Percentiles rank a stretch among this genome's conserved stretches.
phyloP scores from a whole-genome alignment of 2,329 filamentous ascomycete species.

The Colletotrichum lindemuthianum region DNA sequence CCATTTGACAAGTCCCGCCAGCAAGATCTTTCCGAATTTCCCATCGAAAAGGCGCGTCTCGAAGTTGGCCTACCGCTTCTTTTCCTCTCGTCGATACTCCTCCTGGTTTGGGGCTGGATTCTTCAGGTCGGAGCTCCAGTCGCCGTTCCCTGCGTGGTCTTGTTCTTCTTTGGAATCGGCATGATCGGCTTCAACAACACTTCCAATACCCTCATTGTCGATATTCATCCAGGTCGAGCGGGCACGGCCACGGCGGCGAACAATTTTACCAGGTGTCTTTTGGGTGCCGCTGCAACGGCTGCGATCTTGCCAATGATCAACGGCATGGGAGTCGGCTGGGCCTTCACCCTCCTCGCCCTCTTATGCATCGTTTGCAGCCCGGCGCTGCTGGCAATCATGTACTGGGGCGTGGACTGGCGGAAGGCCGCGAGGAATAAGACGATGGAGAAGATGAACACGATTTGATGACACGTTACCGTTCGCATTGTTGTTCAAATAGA shows the following conservation, averaged over 20 bases:
- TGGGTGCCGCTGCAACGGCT: constrained; percentile 64
- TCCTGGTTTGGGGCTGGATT: constrained; percentile 64
- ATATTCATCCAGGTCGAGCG: constrained; percentile 63
- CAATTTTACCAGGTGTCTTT: constrained; percentile 64
- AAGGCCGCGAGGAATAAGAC: constrained; percentile 44
- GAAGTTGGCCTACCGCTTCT: constrained; percentile 62
- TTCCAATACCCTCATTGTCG: constrained; percentile 62
- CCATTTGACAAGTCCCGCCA: constrained; percentile 63
- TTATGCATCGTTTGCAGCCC: constrained; percentile 54
- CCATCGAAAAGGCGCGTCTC: constrained; percentile 61
- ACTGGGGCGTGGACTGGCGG: constrained; percentile 56
- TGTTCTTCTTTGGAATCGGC: constrained; percentile 57
- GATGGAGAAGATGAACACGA: constrained; percentile 1
- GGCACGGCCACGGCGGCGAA: constrained; percentile 66
- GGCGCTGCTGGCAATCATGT: constrained; percentile 53
- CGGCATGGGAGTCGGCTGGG: constrained; percentile 61
- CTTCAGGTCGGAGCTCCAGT: constrained; percentile 53
- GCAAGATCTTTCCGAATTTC: constrained; percentile 58
- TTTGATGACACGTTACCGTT: background rate
- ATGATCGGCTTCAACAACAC: constrained; percentile 66
- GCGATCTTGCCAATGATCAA: constrained; percentile 63
- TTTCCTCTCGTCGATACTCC: constrained; percentile 56
- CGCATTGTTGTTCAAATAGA: background rate
- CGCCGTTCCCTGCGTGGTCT: constrained; percentile 57
- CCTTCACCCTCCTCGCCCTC: constrained; percentile 58